Evolutionary conservation across 129 eudicot species (phyloP).

Genomic region (Dittrichia graveolens): DNA sequence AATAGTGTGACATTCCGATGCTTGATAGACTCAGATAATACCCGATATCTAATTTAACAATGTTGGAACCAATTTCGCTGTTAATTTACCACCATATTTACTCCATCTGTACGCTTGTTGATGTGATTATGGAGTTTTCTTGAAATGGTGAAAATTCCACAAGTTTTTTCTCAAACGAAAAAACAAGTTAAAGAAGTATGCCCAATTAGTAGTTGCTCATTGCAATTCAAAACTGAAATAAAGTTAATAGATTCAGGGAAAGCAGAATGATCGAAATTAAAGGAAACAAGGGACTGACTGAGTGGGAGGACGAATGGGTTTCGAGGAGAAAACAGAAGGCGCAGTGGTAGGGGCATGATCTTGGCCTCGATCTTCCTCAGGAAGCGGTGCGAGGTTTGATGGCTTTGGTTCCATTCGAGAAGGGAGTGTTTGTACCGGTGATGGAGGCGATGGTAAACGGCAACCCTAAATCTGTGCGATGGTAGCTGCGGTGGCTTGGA

Average conservation of each 20-base stretch:
- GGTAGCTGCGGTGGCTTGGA: no score
- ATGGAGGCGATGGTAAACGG: no score
- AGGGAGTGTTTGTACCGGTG: no score
- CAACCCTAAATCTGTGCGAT: no score
- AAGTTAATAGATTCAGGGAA: not conserved
- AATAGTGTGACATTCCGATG: not conserved
- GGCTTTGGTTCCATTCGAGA: not conserved
- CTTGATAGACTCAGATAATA: not conserved
- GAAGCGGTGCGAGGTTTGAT: slow-evolving; percentile 14
- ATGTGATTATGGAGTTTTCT: no score
- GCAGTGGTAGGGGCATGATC: not conserved
- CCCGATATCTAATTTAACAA: no score
- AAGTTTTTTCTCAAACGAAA: no score
- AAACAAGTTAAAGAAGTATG: no score
- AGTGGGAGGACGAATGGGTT: slow-evolving; percentile 46
- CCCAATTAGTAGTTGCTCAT: not conserved
- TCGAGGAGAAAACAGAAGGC: slow-evolving; percentile 44
- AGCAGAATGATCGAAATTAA: not conserved
- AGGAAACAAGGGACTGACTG: slow-evolving; percentile 27
- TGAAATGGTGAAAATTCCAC: no score
- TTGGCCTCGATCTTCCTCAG: not conserved
- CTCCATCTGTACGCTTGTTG: no score
- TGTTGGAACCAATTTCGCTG: no score
- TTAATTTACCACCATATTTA: no score
- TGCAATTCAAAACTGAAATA: not conserved